Conservation (phyloP, 2,329 filamentous ascomycete species). For the Colletotrichum sublineola region DNA sequence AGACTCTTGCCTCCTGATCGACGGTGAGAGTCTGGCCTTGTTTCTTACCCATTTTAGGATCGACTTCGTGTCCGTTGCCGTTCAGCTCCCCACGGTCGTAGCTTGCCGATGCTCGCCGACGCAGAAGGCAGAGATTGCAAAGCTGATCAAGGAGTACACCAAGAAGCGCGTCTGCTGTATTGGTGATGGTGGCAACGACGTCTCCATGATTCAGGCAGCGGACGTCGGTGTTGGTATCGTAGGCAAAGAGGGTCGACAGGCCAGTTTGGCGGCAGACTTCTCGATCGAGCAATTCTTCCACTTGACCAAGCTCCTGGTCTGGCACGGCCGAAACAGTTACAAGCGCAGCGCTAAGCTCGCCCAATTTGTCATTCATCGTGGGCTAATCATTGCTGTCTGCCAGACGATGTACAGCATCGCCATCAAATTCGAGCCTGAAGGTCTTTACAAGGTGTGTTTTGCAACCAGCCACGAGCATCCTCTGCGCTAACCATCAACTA, state of each 20-base stretch:
- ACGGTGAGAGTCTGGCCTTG: slow-evolving; percentile 89
- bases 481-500: slow-evolving; percentile 50
- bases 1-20: slow-evolving; percentile 89
- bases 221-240: slow-evolving; percentile 98
- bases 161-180: slow-evolving; percentile 98
- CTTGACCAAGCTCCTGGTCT: slow-evolving; percentile 95
- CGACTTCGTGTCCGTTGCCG: slow-evolving; percentile 90
- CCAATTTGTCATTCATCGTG: slow-evolving; percentile 98
- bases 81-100: slow-evolving; percentile 90
- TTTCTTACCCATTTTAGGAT: slow-evolving; percentile 86
- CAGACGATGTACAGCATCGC: slow-evolving; percentile 98
- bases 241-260: slow-evolving; percentile 96
- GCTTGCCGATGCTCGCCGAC: slow-evolving; percentile 97
- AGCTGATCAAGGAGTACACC: slow-evolving; percentile 89
- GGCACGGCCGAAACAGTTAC: slow-evolving; percentile 98
- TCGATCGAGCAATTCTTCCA: slow-evolving; percentile 96
- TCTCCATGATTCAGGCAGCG: slow-evolving; percentile 98
- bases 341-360: slow-evolving; percentile 95
- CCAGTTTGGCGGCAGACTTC: slow-evolving; percentile 95
- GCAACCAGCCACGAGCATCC: background rate
- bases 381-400: slow-evolving; percentile 93
- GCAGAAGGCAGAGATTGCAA: slow-evolving; percentile 95
- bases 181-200: slow-evolving; percentile 97
- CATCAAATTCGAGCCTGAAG: slow-evolving; percentile 91
- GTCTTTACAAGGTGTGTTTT: slow-evolving; percentile 79